Conservation (phyloP, 805 yeast species). For the Saccharomycopsis fermentans region DNA sequence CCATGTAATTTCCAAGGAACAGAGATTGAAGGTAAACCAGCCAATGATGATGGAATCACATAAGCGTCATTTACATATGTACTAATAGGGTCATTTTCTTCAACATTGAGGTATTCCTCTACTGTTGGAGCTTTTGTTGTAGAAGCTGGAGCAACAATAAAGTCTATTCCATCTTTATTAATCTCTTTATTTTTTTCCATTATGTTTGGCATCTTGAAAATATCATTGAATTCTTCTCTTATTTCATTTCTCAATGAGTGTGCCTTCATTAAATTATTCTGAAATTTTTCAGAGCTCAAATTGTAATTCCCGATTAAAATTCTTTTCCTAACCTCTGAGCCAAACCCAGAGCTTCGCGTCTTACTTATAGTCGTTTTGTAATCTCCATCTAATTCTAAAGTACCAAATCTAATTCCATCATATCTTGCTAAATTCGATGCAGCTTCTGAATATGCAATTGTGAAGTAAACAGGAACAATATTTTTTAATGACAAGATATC, state of each 20-base stretch:
- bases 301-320: conserved; percentile 81
- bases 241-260: conserved; percentile 51
- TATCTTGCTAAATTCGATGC: conserved; percentile 82
- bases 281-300: conserved; percentile 58
- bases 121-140: conserved; percentile 45
- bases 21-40: conserved; percentile 80
- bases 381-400: conserved; percentile 25
- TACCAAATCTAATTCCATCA: conserved; percentile 85
- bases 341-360: conserved; percentile 62
- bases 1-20: conserved; percentile 42
- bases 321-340: conserved; percentile 75
- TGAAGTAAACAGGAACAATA: conserved; percentile 74
- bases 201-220: conserved; percentile 46
- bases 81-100: conserved; percentile 38
- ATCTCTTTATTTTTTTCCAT: conserved; percentile 21
- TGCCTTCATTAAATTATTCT: conserved; percentile 71
- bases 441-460: conserved; percentile 88
- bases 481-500: conserved; percentile 60
- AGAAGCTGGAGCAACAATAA: conserved; percentile 67
- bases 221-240: conserved; percentile 52
- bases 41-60: conserved; percentile 84
- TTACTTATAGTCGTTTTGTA: conserved; percentile 35
- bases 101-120: conserved; percentile 30
- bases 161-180: conserved; percentile 43
- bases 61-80: conserved; percentile 73